These are phyloP conservation scores for Globisporangium yorkense DNA, from an alignment of 352 stramenopile species.

Conservation along the genomic window DNA sequence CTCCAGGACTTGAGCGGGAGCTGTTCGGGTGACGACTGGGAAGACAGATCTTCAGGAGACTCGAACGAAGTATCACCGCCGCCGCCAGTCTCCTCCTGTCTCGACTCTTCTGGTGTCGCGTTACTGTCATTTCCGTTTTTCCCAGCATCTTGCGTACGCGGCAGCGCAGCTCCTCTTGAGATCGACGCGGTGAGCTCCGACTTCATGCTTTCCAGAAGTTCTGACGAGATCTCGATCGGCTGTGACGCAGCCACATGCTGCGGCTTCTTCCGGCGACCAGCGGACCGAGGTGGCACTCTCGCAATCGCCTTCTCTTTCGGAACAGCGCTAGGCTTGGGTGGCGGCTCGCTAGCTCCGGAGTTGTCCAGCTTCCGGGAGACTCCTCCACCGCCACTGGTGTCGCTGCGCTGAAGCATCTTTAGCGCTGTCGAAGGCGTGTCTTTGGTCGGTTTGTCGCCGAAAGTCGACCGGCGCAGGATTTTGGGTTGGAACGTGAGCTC, in stretches of 20 bases:
- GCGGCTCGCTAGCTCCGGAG: slow-evolving; percentile 2
- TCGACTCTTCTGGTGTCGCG: background rate
- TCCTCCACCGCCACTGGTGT: slow-evolving; percentile 3
- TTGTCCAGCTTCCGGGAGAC: slow-evolving; percentile 14
- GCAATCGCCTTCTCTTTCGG: slow-evolving; percentile 32
- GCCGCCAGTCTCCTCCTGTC: background rate
- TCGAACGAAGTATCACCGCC: background rate
- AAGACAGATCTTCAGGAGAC: background rate
- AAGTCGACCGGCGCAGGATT: slow-evolving; percentile 62
- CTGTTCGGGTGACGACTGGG: background rate
- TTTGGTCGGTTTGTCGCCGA: slow-evolving; percentile 33
- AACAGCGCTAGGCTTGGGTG: slow-evolving; percentile 1
- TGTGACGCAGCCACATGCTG: slow-evolving; percentile 32
- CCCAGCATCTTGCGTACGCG: slow-evolving; percentile 5
- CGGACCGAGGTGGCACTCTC: slow-evolving; percentile 23
- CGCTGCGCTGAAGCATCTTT: slow-evolving; percentile 11
- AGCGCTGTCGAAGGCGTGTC: slow-evolving; percentile 9
- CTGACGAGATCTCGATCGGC: slow-evolving; percentile 51
- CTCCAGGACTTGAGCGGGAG: slow-evolving; percentile 41
- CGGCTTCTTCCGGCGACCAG: slow-evolving; percentile 23
- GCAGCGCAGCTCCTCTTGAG: slow-evolving; percentile 1
- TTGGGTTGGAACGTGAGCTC: slow-evolving; percentile 84
- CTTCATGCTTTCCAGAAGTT: slow-evolving; percentile 63
- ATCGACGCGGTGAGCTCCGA: slow-evolving; percentile 58
- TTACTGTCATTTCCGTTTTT: background rate